Base-by-base conservation (phyloP, 257 asterid genomes). In the Sherardia arvensis region DNA sequence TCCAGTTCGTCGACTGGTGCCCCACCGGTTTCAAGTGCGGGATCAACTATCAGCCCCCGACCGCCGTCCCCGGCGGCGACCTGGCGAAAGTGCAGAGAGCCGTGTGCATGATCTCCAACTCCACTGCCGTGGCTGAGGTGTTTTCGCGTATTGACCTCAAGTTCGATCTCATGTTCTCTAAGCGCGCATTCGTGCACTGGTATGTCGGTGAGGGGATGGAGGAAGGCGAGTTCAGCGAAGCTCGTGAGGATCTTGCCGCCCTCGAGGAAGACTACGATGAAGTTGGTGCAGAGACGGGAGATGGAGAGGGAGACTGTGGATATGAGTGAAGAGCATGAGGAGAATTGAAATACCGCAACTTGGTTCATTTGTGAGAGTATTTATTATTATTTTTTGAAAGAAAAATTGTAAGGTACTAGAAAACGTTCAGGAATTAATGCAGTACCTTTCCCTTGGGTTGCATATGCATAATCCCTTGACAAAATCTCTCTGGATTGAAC, bases 141-240 rank as follows among this genome's bases (percentile, higher is more conserved):
- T 71, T 71, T 55, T 64, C 70, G 29, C 61, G 75, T 29, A 66
- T n/a, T n/a, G n/a, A 71, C 45, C 26, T 28, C 59, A 71, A 71
- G 66, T 71, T 71, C 0, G 75, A 71, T 65, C 66, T 71, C 20
- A 64, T 71, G 75, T 71, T 57, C 53, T 26, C 71, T 10, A 65
- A 71, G 49, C 75, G 75, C 17, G 75, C 75, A 6, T 71, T 65
- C 22, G 75, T 71, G 23, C 75, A 71, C 67, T 71, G 75, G 75
- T 71, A 47, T 45, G 75, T 71, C 5, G 71, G 75, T 65, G 71
- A 71, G 61, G 75, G 75, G 18, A 71, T 71, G 75, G 75, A 71
- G 38, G 75, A 71, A 71, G 75, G 75, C 28, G 75, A 71, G 38
- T 71, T 71, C 63, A 71, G 75, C 36, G 75, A 71, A 71, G 75